Base-by-base conservation (phyloP, 257 asterid genomes). In the Capsicum rhomboideum region DNA sequence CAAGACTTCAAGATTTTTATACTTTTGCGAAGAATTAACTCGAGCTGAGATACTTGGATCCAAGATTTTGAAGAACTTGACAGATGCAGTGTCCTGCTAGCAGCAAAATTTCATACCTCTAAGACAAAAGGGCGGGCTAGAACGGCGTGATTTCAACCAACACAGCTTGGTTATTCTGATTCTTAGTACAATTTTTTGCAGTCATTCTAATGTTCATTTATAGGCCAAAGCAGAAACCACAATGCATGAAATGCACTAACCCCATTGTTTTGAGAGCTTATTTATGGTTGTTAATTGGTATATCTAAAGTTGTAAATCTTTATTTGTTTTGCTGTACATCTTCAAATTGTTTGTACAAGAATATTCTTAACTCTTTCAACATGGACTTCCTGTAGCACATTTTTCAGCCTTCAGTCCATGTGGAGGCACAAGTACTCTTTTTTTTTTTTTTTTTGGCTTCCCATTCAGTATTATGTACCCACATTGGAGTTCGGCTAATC, bases 181-280 rank as follows among this genome's bases (percentile, higher is more conserved):
- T 82, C 80, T 67, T 31, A 49, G 63, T 52, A 40, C 61, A 46
- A 3, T 50, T 75, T 61, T 61, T 29, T 37, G 58, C 68, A n/a
- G 63, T 64, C 82, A 61, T 64, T 82, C 49, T 84, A 74, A 17
- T 37, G 82, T 80, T 83, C 82, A 84, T 78, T 66, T 82, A 12
- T 61, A 82, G 82, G 50, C 69, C 49, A 44, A 42, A 34, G 34
- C 49, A 42, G 61, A 64, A 40, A 42, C 78, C 77, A 58, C 26
- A 52, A 50, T 77, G 82, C 84, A 79, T 81, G 78, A 68, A 49
- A 16, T 44, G 64, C 84, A 31, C 83, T 74, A 80, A 75, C 85
- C 81, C 77, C 34, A 82, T 84, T 82, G 88, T 87, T 82, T 37
- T 78, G 77, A 69, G 12, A 66, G 31, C 54, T 55, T 40, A 82